These are phyloP conservation scores for Coffea humblotiana DNA, from an alignment of 305 asterid species.

Conservation along the genomic window DNA sequence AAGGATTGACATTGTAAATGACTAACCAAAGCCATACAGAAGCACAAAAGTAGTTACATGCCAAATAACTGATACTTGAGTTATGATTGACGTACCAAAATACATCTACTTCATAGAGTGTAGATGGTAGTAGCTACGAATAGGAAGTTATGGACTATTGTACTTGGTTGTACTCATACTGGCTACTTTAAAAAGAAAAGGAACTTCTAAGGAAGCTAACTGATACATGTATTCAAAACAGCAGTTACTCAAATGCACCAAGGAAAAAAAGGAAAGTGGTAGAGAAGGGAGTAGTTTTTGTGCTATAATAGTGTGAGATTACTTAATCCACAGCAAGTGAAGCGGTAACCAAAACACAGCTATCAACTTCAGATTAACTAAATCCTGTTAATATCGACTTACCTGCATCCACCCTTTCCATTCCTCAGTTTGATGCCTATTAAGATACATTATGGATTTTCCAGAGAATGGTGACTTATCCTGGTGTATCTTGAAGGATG, in stretches of 20 bases:
- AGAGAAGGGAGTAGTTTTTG: background rate
- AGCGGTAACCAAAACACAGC: background rate
- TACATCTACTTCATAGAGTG: background rate
- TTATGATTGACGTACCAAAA: no score
- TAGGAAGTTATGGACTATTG: background rate
- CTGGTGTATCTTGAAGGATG: slow-evolving; percentile 82
- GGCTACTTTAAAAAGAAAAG: no score
- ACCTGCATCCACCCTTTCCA: slow-evolving; percentile 99
- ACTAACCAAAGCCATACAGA: no score
- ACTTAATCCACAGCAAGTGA: background rate
- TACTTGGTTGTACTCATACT: background rate
- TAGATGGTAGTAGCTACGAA: background rate
- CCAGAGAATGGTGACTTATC: slow-evolving; percentile 90
- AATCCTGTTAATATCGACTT: slow-evolving; percentile 23
- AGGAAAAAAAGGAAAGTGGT: background rate
- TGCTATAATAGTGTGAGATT: background rate
- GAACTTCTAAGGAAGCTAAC: no score
- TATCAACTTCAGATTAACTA: background rate
- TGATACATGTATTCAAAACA: background rate
- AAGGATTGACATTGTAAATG: no score
- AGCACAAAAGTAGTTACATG: no score
- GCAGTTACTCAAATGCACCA: background rate
- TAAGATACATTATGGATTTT: slow-evolving; percentile 77
- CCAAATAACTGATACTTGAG: no score
- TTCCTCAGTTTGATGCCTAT: slow-evolving; percentile 97